Percentiles rank a stretch among this genome's conserved stretches.
Conservation (phyloP, 345 rosid species). For the Pistacia vera region DNA sequence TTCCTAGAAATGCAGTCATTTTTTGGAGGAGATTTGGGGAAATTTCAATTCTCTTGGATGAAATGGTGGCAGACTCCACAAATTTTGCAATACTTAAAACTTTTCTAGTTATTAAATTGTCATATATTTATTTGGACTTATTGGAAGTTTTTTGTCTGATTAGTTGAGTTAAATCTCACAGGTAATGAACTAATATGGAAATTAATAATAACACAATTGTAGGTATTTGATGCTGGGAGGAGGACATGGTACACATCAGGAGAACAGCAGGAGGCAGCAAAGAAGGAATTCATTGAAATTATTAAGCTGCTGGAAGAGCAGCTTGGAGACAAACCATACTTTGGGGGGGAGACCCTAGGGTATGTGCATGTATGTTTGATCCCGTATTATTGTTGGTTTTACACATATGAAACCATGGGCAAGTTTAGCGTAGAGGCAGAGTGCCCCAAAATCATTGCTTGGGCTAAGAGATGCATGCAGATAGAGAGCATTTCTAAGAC, state of each 20-base stretch:
- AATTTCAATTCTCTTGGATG: too few relatives aligned
- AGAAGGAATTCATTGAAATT: conserved; percentile 30
- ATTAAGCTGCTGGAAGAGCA: conserved; percentile 33
- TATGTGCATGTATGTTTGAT: conserved; percentile 28
- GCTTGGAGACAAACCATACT: conserved; percentile 34
- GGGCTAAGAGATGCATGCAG: conserved; percentile 49
- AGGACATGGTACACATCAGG: conserved; percentile 17
- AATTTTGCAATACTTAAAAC: too few relatives aligned
- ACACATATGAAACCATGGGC: conserved; percentile 29
- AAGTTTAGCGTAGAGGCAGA: conserved; percentile 31
- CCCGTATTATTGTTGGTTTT: conserved; percentile 31
- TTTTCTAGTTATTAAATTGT: too few relatives aligned
- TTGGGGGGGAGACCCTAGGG: conserved; percentile 16
- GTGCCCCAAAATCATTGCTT: conserved; percentile 40
- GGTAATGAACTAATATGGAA: background rate
- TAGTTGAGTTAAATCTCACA: too few relatives aligned
- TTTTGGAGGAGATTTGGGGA: too few relatives aligned
- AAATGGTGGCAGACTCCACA: too few relatives aligned
- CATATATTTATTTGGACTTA: too few relatives aligned
- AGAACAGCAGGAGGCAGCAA: conserved; percentile 28
- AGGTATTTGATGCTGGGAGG: background rate
- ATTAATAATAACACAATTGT: too few relatives aligned
- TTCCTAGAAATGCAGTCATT: too few relatives aligned
- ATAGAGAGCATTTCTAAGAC: conserved; percentile 31
- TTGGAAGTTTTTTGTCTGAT: too few relatives aligned